A percentile compares a stretch with the other conserved stretches of the same genome.
Evolutionary conservation across 2,329 filamentous ascomycete genomes (phyloP).

Genomic region (Aspergillus awamori): DNA sequence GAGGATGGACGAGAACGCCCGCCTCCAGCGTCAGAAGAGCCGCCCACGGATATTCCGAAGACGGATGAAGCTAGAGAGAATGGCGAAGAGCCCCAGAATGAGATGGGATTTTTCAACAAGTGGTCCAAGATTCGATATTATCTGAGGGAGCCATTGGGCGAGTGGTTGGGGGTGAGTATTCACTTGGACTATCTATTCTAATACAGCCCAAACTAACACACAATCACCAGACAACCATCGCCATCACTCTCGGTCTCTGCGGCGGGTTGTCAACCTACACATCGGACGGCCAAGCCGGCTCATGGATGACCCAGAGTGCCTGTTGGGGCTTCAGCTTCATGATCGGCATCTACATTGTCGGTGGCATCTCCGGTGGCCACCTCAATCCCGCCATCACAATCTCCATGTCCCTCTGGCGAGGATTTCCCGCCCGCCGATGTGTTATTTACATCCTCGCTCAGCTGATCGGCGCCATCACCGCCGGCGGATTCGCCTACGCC

Average conservation of each 20-base stretch:
- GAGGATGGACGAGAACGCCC: not conserved
- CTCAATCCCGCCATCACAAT: constrained; percentile 53
- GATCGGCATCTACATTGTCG: constrained; percentile 49
- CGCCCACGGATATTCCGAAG: not conserved
- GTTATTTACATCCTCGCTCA: constrained; percentile 38
- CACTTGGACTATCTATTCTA: not conserved
- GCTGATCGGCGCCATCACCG: constrained; percentile 39
- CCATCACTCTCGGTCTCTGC: constrained; percentile 35
- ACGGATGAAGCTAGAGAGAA: constrained; percentile 3
- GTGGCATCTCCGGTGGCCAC: constrained; percentile 53
- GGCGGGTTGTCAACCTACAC: constrained; percentile 29
- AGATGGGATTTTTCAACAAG: constrained; percentile 26
- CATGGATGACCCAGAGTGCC: constrained; percentile 22
- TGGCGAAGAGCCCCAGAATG: not conserved
- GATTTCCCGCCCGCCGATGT: constrained; percentile 35
- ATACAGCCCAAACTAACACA: not conserved
- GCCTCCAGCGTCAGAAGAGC: not conserved
- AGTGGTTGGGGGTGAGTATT: constrained; percentile 30
- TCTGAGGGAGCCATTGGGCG: constrained; percentile 34
- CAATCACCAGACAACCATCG: constrained; percentile 28
- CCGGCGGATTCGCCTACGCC: constrained; percentile 37
- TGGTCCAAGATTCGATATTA: constrained; percentile 32
- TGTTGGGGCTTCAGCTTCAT: constrained; percentile 37
- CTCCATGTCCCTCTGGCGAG: constrained; percentile 35
- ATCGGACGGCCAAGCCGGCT: constrained; percentile 27